Evolutionary conservation across 306 rosid species (phyloP).

Genomic region (Gastrolobium bilobum): DNA sequence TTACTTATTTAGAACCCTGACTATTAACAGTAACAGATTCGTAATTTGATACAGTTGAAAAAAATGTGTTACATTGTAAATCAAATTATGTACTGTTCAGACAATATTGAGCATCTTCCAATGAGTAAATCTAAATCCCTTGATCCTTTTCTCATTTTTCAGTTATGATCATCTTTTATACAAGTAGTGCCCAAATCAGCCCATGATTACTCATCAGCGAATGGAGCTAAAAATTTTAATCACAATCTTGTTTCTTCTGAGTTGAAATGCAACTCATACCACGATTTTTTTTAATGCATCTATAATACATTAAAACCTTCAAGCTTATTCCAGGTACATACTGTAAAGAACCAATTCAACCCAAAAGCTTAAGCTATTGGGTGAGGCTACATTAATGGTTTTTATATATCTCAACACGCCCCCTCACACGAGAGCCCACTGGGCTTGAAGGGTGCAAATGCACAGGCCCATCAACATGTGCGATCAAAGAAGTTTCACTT

Average conservation of each 20-base stretch:
- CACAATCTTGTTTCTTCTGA: background rate
- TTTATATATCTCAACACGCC: too few relatives aligned
- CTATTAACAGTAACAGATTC: background rate
- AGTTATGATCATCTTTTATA: constrained; percentile 3
- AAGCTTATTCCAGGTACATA: background rate
- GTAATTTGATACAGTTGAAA: constrained; percentile 1
- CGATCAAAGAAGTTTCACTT: too few relatives aligned
- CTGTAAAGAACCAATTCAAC: too few relatives aligned
- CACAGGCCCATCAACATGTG: too few relatives aligned
- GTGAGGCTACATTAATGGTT: too few relatives aligned
- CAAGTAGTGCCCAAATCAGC: background rate
- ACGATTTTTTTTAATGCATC: background rate
- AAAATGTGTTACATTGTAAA: background rate
- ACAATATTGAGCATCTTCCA: background rate
- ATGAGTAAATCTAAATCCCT: constrained; percentile 1
- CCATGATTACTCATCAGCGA: constrained; percentile 11
- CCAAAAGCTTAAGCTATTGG: too few relatives aligned
- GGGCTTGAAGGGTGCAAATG: too few relatives aligned
- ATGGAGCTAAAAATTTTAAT: background rate
- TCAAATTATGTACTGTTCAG: background rate
- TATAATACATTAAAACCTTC: background rate
- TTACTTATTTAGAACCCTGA: background rate
- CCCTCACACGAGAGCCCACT: too few relatives aligned
- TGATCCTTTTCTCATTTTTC: background rate
- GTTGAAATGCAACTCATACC: background rate